Evolutionary conservation across 1,284 basidiomycete species (phyloP).

Genomic region (Malassezia sympodialis): DNA sequence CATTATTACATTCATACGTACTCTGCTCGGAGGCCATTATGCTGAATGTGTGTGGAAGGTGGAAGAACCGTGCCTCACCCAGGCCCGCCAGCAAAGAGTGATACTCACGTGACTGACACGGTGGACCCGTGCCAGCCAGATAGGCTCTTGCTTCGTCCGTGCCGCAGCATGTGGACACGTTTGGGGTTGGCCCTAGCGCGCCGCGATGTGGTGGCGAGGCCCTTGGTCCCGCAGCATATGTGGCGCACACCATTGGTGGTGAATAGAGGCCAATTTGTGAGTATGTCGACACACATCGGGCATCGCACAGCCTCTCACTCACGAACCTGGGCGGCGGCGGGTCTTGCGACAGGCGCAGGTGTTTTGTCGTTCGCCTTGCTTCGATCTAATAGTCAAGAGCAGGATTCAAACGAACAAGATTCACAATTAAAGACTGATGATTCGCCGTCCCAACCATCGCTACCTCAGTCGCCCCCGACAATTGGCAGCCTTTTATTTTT

Average conservation of each 20-base stretch:
- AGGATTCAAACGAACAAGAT: neutral
- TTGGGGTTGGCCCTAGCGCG: neutral
- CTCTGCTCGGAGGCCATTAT: constrained; percentile 19
- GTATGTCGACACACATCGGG: neutral
- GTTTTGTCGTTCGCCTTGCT: neutral
- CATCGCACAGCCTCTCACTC: neutral
- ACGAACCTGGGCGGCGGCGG: neutral
- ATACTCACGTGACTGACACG: neutral
- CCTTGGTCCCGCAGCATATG: neutral
- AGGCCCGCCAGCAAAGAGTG: neutral
- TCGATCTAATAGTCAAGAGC: neutral
- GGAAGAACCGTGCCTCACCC: neutral
- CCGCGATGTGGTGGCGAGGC: neutral
- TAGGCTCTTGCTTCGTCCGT: neutral
- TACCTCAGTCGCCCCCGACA: neutral
- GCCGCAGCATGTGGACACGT: neutral
- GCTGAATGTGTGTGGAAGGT: neutral
- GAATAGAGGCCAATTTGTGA: neutral
- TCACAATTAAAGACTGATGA: neutral
- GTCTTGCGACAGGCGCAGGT: neutral
- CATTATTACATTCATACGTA: neutral
- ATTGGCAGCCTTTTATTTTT: neutral
- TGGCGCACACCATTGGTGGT: neutral
- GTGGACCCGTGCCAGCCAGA: neutral
- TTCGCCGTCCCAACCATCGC: neutral